Base-by-base conservation (phyloP, 495 filamentous ascomycete genomes). In the Hamigera avellanea region DNA sequence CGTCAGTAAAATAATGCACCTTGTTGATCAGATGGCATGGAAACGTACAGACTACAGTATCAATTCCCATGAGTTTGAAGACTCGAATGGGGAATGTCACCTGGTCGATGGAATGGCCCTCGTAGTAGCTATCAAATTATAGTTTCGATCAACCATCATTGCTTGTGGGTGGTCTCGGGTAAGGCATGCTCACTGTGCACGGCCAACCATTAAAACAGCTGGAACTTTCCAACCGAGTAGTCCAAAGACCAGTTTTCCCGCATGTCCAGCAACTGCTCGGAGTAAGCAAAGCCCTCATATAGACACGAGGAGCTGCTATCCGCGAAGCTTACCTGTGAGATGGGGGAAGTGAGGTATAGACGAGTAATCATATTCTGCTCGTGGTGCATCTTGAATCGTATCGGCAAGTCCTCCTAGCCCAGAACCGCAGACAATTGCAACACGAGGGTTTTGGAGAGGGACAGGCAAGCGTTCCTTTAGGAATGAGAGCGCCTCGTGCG, bases 371-470 rank as follows among this genome's bases (percentile, higher is more conserved):
- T 73, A 67, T 52, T 81, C 80, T 37, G 61, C 50, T 37, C 64
- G 67, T 19, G 66, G 65, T 17, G 62, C 55, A 30, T 53, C 40
- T 21, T 77, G 46, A n/a, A 86, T 61, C 9, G 69, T 75, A 23
- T 70, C 60, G 32, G 64, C 72, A n/a, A 86, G 66, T 6, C 75
- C 77, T 14, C 79, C 79, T 10, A 87, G 57, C 10, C 82, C 82
- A 36, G 78, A 81, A 14, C 81, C 82, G 52, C 82, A 84, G 26
- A 86, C 71, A 42, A 87, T 80, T 10, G 76, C 81, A 36, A 84
- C 62, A 30, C 59, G 56, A 14, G 81, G 80, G 9, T 57, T 48
- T 34, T 66, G 57, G 17, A 84, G 48, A 8, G 45, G 32, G 17
- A 49, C 39, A 8, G 75, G 75, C 12, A 75, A 50, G 25, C 39